These are phyloP conservation scores for Phyllosticta paracitricarpa DNA, from an alignment of 2,329 filamentous ascomycete genomes.

Conservation along the genomic window DNA sequence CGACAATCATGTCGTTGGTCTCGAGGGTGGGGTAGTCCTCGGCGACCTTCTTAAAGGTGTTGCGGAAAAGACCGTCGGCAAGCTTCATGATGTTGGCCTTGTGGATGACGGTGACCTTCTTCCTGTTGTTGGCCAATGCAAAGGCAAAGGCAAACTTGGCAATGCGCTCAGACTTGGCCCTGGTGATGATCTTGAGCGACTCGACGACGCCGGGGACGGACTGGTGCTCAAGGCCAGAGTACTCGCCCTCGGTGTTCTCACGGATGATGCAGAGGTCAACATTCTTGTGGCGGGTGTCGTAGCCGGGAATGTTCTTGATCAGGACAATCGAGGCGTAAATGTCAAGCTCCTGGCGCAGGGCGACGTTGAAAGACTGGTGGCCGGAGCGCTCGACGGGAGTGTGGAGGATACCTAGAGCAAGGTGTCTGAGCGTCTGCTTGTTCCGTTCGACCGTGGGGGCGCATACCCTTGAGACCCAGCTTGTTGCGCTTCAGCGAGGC, in stretches of 20 bases:
- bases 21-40: slow-evolving; percentile 94
- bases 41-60: slow-evolving; percentile 86
- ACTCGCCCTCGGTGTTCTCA: slow-evolving; percentile 99
- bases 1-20: slow-evolving; percentile 99
- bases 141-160: slow-evolving; percentile 98
- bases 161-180: slow-evolving; percentile 97
- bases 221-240: slow-evolving; percentile 98
- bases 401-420: slow-evolving; percentile 63
- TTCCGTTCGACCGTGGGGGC: slow-evolving; percentile 1
- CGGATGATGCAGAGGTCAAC: slow-evolving; percentile 99
- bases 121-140: slow-evolving; percentile 94
- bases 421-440: slow-evolving; percentile 3
- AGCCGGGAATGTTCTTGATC: slow-evolving; percentile 99
- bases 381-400: slow-evolving; percentile 93
- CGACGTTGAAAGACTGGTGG: slow-evolving; percentile 99
- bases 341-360: slow-evolving; percentile 96
- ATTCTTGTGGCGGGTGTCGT: slow-evolving; percentile 92
- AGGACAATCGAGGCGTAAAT: slow-evolving; percentile 97
- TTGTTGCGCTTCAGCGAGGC: slow-evolving; percentile 96
- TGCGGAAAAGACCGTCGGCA: slow-evolving; percentile 96
- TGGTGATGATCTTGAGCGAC: slow-evolving; percentile 99
- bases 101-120: slow-evolving; percentile 99
- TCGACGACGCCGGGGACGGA: slow-evolving; percentile 93
- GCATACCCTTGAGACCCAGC: slow-evolving; percentile 80
- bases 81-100: slow-evolving; percentile 99